Conservation (phyloP, 257 asterid species). For the Scutellaria galericulata region DNA sequence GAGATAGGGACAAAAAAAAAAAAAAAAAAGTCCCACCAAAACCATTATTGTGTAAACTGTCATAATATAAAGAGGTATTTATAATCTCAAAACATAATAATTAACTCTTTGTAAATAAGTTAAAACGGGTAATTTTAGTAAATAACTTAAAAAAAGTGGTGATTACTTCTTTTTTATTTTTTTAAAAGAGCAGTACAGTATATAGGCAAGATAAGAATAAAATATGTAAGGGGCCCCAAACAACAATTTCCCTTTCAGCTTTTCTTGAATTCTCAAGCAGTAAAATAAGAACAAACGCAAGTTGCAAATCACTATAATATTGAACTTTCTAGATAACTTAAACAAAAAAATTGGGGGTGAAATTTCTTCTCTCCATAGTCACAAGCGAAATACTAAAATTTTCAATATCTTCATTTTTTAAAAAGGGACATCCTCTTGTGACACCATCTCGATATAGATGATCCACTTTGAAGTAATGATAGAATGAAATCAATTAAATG, state of each 20-base stretch:
- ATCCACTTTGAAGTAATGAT: too few species aligned
- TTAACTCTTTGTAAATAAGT: too few species aligned
- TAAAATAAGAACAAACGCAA: not conserved
- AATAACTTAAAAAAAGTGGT: not conserved
- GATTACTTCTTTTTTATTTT: not conserved
- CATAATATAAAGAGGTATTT: not conserved
- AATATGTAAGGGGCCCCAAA: constrained; percentile 4
- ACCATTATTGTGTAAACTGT: constrained; percentile 24
- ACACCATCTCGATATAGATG: too few species aligned
- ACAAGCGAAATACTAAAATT: not conserved
- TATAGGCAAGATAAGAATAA: not conserved
- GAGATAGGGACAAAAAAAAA: not conserved
- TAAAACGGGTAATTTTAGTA: too few species aligned
- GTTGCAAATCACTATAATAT: not conserved
- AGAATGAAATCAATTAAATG: too few species aligned
- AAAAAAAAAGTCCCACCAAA: constrained; percentile 35
- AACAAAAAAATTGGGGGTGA: too few species aligned
- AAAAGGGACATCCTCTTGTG: too few species aligned
- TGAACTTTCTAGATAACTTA: not conserved
- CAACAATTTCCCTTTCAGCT: not conserved
- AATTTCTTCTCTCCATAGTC: not conserved
- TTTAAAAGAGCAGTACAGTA: too few species aligned
- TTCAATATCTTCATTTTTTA: too few species aligned
- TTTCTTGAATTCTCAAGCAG: constrained; percentile 3
- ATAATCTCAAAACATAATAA: too few species aligned